Evolutionary conservation across 148 eudicot genomes (phyloP).

Genomic region (Beta vulgaris): DNA sequence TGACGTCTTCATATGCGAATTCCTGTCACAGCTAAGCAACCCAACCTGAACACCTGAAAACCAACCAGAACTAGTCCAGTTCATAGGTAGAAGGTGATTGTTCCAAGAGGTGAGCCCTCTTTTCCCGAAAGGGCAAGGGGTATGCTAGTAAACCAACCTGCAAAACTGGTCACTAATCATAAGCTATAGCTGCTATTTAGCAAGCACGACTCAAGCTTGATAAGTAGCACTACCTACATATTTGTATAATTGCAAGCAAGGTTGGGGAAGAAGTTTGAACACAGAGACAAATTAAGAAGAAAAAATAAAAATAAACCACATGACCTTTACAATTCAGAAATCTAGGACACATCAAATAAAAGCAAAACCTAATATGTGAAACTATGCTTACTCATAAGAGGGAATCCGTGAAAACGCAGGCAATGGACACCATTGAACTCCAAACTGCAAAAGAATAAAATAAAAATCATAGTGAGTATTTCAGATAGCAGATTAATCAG

Average conservation of each 20-base stretch:
- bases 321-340: no score
- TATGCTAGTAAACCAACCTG: background rate
- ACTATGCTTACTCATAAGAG: slow-evolving; percentile 77
- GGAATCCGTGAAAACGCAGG: slow-evolving; percentile 65
- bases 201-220: background rate
- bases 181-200: background rate
- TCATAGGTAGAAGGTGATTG: background rate
- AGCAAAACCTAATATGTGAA: background rate
- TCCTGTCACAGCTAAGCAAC: background rate
- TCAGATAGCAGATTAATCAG: background rate
- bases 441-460: slow-evolving; percentile 62
- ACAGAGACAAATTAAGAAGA: background rate
- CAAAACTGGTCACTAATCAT: background rate
- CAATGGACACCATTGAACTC: slow-evolving; percentile 94
- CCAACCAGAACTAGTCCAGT: background rate
- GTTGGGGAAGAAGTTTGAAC: background rate
- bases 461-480: slow-evolving; percentile 16
- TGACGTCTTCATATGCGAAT: background rate
- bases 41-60: no score
- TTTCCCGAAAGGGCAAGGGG: no score
- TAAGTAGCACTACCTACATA: background rate
- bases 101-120: background rate
- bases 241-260: background rate
- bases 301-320: background rate
- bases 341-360: background rate